These are phyloP conservation scores for Biscutella auriculata DNA, from an alignment of 441 rosid genomes.

Conservation along the genomic window DNA sequence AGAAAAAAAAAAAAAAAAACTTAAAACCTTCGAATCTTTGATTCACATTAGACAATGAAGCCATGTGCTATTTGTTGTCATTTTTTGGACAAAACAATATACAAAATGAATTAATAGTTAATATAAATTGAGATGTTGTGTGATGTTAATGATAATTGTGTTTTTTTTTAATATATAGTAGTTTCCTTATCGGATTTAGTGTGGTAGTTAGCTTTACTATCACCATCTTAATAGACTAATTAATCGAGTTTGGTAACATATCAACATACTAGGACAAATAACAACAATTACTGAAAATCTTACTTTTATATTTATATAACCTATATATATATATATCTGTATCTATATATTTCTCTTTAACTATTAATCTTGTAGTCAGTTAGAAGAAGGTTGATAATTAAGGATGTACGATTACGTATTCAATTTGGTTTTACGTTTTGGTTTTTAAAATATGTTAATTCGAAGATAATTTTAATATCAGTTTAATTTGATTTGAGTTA, in stretches of 20 bases:
- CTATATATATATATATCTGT: no score
- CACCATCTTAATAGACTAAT: neutral
- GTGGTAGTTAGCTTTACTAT: neutral
- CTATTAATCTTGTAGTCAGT: no score
- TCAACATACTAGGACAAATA: constrained; percentile 11
- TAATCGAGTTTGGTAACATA: constrained; percentile 12
- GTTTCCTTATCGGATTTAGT: neutral
- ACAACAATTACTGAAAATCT: constrained; percentile 11
- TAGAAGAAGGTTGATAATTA: no score
- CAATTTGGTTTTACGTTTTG: no score
- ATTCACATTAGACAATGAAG: constrained; percentile 8
- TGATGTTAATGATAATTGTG: neutral
- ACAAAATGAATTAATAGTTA: neutral
- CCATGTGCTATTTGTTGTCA: constrained; percentile 21
- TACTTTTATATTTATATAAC: no score
- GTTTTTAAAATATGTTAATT: no score
- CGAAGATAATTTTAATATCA: no score
- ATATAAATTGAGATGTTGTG: no score
- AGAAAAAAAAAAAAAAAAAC: neutral
- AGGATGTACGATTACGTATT: no score
- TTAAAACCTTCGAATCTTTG: constrained; percentile 5
- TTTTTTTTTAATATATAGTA: no score
- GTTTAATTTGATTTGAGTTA: no score
- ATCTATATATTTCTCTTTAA: no score
- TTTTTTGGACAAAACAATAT: constrained; percentile 6